Evolutionary conservation across 2,329 filamentous ascomycete genomes (phyloP).

Genomic region (Talaromyces pinophilus): DNA sequence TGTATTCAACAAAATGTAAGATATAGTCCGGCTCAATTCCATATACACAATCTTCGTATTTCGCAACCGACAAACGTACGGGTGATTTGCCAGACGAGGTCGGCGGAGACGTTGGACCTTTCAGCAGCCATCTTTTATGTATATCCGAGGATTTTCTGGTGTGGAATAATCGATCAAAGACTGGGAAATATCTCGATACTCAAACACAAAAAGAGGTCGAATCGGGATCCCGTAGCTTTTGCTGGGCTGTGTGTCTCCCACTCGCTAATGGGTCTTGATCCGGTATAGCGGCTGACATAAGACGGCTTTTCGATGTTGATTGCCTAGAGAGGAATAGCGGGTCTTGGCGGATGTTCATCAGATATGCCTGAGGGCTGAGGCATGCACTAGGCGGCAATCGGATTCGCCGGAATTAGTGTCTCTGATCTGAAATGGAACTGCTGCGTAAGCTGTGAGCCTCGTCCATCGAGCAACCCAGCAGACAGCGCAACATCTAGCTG

Average conservation of each 20-base stretch:
- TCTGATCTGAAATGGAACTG: neutral
- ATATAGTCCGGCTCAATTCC: neutral
- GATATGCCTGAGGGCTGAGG: neutral
- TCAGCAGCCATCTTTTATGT: slow-evolving; percentile 44
- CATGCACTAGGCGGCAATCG: neutral
- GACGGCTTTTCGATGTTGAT: neutral
- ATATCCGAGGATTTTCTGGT: neutral
- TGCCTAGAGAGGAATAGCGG: neutral
- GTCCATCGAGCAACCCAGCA: neutral
- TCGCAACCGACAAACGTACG: slow-evolving; percentile 65
- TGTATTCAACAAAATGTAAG: slow-evolving; percentile 43
- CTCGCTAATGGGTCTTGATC: slow-evolving; percentile 23
- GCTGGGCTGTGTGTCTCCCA: slow-evolving; percentile 19
- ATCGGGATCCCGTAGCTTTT: slow-evolving; percentile 11
- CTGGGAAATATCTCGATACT: slow-evolving; percentile 9
- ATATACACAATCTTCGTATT: neutral
- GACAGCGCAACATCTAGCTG: neutral
- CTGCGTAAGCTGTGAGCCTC: slow-evolving; percentile 5
- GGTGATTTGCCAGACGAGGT: slow-evolving; percentile 93
- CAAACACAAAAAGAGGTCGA: slow-evolving; percentile 5
- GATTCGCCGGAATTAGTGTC: slow-evolving; percentile 17
- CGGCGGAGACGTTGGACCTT: slow-evolving; percentile 77
- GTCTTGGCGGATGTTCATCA: neutral
- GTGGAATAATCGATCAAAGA: slow-evolving; percentile 11
- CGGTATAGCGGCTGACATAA: slow-evolving; percentile 20